These are phyloP conservation scores for Trametes polyzona DNA, from an alignment of 1,284 basidiomycete genomes.

Conservation along the genomic window DNA sequence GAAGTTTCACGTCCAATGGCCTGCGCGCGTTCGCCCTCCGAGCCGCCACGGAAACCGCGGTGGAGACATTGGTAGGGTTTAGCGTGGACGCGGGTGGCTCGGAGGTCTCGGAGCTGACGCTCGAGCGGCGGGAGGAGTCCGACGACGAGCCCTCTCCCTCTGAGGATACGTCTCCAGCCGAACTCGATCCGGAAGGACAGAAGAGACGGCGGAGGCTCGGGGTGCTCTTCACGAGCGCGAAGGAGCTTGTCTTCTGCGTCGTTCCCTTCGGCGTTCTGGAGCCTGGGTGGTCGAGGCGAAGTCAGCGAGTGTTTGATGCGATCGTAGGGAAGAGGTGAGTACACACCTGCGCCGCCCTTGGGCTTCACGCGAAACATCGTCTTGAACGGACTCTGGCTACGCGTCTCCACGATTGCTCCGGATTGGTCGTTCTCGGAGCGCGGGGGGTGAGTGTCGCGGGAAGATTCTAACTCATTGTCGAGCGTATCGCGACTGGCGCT, in stretches of 20 bases:
- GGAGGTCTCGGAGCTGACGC: background rate
- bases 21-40: too few relatives aligned
- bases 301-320: too few relatives aligned
- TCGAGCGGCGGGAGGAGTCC: background rate
- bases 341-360: background rate
- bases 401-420: constrained; percentile 9
- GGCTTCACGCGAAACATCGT: background rate
- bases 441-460: constrained; percentile 16
- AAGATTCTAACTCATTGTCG: background rate
- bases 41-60: too few relatives aligned
- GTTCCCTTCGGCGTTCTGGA: background rate
- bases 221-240: background rate
- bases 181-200: background rate
- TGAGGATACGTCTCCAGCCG: too few relatives aligned
- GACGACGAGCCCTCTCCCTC: background rate
- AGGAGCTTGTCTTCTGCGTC: background rate
- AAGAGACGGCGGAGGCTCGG: background rate
- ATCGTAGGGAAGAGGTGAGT: background rate
- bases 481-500: background rate
- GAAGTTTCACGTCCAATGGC: too few relatives aligned
- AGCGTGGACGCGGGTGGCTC: too few relatives aligned
- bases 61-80: too few relatives aligned
- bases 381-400: constrained; percentile 22
- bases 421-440: constrained; percentile 17
- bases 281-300: background rate